These are phyloP conservation scores for Fragaria nilgerrensis DNA, from an alignment of 306 rosid species.

Conservation along the genomic window DNA sequence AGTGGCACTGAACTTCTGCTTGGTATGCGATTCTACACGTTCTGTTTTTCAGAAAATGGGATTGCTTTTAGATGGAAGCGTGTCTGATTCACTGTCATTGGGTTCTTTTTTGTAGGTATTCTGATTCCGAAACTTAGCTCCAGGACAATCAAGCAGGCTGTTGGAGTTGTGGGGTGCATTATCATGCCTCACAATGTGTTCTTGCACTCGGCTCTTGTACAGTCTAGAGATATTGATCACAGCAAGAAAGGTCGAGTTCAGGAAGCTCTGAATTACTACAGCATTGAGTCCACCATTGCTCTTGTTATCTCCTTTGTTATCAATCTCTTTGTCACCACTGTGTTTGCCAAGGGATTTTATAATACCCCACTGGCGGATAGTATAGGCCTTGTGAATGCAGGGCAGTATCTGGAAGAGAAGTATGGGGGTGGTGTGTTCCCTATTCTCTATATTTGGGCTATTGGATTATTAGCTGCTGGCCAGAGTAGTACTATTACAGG, in stretches of 20 bases:
- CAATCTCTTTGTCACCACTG: conserved; percentile 84
- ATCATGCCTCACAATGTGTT: conserved; percentile 98
- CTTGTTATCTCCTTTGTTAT: conserved; percentile 71
- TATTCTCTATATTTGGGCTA: conserved; percentile 87
- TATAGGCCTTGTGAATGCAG: conserved; percentile 90
- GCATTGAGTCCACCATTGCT: conserved; percentile 84
- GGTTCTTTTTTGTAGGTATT: conserved; percentile 49
- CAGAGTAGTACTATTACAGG: conserved; percentile 99
- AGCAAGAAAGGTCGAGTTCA: conserved; percentile 70
- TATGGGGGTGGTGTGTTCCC: conserved; percentile 91
- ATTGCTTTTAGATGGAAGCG: background rate
- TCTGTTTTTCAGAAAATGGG: background rate
- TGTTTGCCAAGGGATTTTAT: conserved; percentile 89
- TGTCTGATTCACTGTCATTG: conserved; percentile 18
- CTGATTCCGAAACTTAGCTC: conserved; percentile 93
- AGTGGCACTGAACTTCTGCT: conserved; percentile 77
- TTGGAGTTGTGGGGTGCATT: conserved; percentile 93
- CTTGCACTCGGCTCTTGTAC: conserved; percentile 96
- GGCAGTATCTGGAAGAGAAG: conserved; percentile 82
- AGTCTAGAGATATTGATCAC: conserved; percentile 72
- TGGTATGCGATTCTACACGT: conserved; percentile 42
- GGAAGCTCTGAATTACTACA: conserved; percentile 90
- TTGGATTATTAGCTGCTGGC: conserved; percentile 93
- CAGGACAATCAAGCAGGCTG: conserved; percentile 86
- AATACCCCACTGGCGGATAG: conserved; percentile 64